Conservation (phyloP, 805 yeast genomes). For the Saccharomyces mikatae region DNA sequence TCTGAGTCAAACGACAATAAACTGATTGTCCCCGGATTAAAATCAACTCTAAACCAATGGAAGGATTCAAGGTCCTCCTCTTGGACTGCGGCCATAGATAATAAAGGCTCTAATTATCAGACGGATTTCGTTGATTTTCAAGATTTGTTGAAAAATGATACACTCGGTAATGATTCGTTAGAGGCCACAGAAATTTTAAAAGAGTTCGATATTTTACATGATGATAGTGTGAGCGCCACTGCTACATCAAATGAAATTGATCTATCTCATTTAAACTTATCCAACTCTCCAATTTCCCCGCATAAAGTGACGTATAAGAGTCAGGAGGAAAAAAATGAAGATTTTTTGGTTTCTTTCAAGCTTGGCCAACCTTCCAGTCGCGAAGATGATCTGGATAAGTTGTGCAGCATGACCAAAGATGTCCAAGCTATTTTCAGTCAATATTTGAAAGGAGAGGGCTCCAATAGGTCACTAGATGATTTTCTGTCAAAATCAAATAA, state of each 20-base stretch:
- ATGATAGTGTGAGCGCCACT: not conserved
- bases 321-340: not conserved
- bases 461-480: not conserved
- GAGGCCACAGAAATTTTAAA: not conserved
- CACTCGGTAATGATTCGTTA: not conserved
- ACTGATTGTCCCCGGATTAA: not conserved
- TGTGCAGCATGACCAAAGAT: constrained; percentile 6
- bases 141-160: not conserved
- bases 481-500: not conserved
- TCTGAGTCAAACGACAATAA: not conserved
- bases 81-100: not conserved
- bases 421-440: constrained; percentile 10
- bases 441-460: constrained; percentile 9
- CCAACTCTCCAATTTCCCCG: not conserved
- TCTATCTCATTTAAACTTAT: not conserved
- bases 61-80: not conserved
- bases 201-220: not conserved
- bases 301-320: not conserved
- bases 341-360: not conserved
- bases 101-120: not conserved
- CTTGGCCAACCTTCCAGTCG: not conserved
- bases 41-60: not conserved
- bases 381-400: not conserved
- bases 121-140: not conserved
- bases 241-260: not conserved